phyloP scores from a whole-genome alignment of 768 basidiomycete species.

The Holtermannia corniformis region DNA sequence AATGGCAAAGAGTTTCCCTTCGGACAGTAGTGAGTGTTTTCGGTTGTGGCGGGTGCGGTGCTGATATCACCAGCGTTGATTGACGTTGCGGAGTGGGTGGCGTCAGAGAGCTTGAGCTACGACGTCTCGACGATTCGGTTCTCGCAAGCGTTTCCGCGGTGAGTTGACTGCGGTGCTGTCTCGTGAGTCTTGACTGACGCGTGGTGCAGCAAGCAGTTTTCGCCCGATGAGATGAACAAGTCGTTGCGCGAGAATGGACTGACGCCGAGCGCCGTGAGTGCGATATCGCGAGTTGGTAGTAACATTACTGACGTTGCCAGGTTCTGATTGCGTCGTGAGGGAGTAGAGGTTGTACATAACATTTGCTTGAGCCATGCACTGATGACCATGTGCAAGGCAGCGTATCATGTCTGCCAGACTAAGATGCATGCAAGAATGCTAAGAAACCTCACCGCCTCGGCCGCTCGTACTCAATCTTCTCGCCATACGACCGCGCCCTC shows the following conservation, averaged over 20 bases:
- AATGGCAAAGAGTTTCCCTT: constrained; percentile 48
- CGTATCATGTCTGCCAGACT: neutral
- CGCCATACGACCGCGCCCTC: constrained; percentile 32
- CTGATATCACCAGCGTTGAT: constrained; percentile 52
- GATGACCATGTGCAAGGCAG: neutral
- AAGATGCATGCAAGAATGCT: neutral
- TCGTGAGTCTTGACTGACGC: neutral
- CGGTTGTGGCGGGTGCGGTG: neutral
- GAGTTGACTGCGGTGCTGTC: constrained; percentile 18
- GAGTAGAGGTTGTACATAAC: no score
- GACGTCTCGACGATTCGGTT: constrained; percentile 71
- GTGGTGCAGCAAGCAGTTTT: constrained; percentile 61
- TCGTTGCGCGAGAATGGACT: constrained; percentile 73
- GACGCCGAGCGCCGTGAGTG: constrained; percentile 85
- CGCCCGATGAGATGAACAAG: constrained; percentile 62
- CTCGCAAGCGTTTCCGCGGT: constrained; percentile 79
- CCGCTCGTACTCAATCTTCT: constrained; percentile 1
- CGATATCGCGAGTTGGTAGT: no score
- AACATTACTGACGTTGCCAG: no score
- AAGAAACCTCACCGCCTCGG: neutral
- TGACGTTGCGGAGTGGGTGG: constrained; percentile 80
- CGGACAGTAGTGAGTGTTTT: constrained; percentile 30
- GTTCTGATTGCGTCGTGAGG: neutral
- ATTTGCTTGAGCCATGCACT: no score
- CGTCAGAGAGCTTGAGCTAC: constrained; percentile 58